A percentile compares a stretch with the other conserved stretches of the same genome.
These are phyloP conservation scores for Moringa oleifera DNA, from an alignment of 345 rosid genomes.

Conservation along the genomic window DNA sequence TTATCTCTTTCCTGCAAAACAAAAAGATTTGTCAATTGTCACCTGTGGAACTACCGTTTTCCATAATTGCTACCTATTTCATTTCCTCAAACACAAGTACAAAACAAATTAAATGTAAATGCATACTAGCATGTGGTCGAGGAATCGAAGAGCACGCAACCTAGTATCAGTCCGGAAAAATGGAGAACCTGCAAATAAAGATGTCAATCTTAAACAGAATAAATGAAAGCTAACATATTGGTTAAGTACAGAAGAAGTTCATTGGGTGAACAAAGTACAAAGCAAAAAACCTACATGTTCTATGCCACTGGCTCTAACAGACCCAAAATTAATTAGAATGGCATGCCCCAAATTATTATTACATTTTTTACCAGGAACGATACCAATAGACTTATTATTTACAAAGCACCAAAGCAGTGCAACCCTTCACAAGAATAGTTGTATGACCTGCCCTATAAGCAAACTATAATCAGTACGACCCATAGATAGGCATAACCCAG, in stretches of 20 bases:
- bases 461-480: not conserved
- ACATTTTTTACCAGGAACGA: too few relatives aligned
- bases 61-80: too few relatives aligned
- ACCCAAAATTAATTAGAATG: not conserved
- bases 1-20: constrained; percentile 84
- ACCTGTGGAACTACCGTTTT: not conserved
- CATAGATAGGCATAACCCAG: not conserved
- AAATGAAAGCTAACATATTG: not conserved
- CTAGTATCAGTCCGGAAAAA: constrained; percentile 92
- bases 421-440: too few relatives aligned
- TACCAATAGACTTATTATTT: too few relatives aligned
- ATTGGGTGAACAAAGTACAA: not conserved
- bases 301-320: not conserved
- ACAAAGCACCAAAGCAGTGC: too few relatives aligned
- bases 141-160: constrained; percentile 98
- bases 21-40: constrained; percentile 11
- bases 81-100: constrained; percentile 7
- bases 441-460: too few relatives aligned
- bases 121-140: constrained; percentile 97
- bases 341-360: not conserved
- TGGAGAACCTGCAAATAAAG: constrained; percentile 54
- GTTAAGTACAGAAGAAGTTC: not conserved
- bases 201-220: constrained; percentile 16
- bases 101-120: constrained; percentile 15
- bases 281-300: not conserved